A percentile compares a stretch with the other conserved stretches of the same genome.
These are phyloP conservation scores for Edaphochlamys debaryana DNA, from an alignment of 139 green algal genomes.

Conservation along the genomic window DNA sequence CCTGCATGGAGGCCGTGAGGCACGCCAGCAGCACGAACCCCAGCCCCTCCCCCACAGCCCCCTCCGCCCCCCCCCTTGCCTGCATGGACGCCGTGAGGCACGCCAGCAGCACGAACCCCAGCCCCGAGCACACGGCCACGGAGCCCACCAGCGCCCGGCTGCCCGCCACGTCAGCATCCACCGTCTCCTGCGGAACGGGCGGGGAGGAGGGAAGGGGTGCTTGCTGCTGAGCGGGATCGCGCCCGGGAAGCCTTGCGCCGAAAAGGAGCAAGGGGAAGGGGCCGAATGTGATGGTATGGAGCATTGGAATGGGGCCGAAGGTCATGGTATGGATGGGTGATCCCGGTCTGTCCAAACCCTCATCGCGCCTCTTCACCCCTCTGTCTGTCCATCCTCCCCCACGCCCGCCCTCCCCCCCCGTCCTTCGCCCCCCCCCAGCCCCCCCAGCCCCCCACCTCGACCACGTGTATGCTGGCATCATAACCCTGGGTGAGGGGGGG, in stretches of 20 bases:
- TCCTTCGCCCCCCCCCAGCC: not conserved
- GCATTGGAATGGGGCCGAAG: too few relatives aligned
- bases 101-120: conserved; percentile 54
- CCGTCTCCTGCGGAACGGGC: conserved; percentile 46
- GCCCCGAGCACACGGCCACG: conserved; percentile 36
- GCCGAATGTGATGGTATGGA: too few relatives aligned
- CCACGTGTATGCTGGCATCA: conserved; percentile 53
- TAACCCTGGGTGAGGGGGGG: too few relatives aligned
- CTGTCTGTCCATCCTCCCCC: not conserved
- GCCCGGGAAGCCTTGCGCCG: too few relatives aligned
- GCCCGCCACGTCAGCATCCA: conserved; percentile 42
- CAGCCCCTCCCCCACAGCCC: conserved; percentile 19
- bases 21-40: conserved; percentile 53
- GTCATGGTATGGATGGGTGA: too few relatives aligned
- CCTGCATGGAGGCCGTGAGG: conserved; percentile 61
- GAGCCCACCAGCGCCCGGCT: conserved; percentile 37
- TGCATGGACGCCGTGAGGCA: conserved; percentile 59
- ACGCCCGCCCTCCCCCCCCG: not conserved
- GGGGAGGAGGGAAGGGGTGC: not conserved
- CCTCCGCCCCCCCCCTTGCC: too few relatives aligned
- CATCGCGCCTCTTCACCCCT: too few relatives aligned
- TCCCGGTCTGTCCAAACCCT: too few relatives aligned
- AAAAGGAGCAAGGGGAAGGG: too few relatives aligned
- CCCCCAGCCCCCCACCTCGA: conserved; percentile 22
- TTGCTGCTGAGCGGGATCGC: not conserved